Evolutionary conservation across 306 rosid species (phyloP).

Genomic region (Castanea mollissima): DNA sequence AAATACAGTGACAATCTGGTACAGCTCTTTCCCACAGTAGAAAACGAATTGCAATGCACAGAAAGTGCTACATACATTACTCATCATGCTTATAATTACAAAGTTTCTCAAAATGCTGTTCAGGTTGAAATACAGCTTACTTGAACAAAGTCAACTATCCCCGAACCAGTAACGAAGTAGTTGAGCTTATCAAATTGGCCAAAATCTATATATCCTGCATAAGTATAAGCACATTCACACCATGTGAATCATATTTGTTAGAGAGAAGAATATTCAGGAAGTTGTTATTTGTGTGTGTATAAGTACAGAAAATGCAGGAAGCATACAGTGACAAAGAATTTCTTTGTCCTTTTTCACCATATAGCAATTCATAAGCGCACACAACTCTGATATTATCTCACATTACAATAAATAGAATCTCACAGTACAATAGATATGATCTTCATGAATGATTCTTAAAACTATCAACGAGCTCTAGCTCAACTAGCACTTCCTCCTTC

Average conservation of each 20-base stretch:
- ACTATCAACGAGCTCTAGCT: too few species aligned
- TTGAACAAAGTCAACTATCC: slow-evolving; percentile 68
- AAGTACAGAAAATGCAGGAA: slow-evolving; percentile 15
- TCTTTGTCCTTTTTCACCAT: neutral
- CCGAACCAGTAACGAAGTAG: slow-evolving; percentile 79
- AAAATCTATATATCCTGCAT: slow-evolving; percentile 79
- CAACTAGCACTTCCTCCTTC: too few species aligned
- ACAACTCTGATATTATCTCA: neutral
- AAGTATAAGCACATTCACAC: slow-evolving; percentile 26
- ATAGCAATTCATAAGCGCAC: neutral
- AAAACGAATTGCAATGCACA: neutral
- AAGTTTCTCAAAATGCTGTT: neutral
- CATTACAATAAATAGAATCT: neutral
- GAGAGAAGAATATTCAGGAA: slow-evolving; percentile 14
- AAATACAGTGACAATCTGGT: neutral
- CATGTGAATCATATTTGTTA: slow-evolving; percentile 13
- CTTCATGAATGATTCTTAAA: neutral
- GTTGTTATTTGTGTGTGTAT: neutral
- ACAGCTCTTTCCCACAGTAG: neutral
- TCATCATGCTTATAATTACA: neutral
- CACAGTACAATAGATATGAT: neutral
- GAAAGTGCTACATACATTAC: slow-evolving; percentile 3
- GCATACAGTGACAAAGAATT: neutral
- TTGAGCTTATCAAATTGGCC: slow-evolving; percentile 72
- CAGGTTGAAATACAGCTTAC: slow-evolving; percentile 43